Evolutionary conservation across 805 yeast species (phyloP), one percentile per base, ranked within the genome.

Genomic region (Cephaloascus albidus): DNA sequence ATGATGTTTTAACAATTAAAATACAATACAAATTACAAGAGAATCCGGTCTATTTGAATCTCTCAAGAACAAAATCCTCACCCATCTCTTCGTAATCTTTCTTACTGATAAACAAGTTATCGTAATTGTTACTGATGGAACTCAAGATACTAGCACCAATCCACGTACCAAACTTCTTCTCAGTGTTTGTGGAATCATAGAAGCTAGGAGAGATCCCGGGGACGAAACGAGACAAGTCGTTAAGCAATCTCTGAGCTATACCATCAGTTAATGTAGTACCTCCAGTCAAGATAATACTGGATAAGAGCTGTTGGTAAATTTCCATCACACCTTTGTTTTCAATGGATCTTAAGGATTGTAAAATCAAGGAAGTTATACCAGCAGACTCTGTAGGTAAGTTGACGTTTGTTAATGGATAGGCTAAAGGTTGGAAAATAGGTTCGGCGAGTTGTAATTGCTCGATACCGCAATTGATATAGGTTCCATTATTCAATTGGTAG

Each of bases 61-160:
- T 66, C 38, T 69, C 75, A 15, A 56, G 40, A n/a, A 70, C 57
- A 35, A 52, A 52, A 23, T 69, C 73, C 45, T 58, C 65, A 8
- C 87, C 87, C 42, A 68, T 65, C 53, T 81, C 87, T 43, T 73
- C 76, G 49, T 80, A 81, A 50, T 81, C 85, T 31, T 72, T 70
- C 51, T 73, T 78, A 33, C 81, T 68, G 28, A 81, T 63, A 60
- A 80, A 81, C 63, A 74, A 64, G 47, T 63, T 63, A 44, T 67
- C 71, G 42, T 61, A 56, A 39, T 69, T 78, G 41, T 77, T 79
- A 37, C 81, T 74, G 66, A 77, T 69, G 35, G 74, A 70, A 12
- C 83, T 78, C 47, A 81, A 66, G 45, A 78, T 78, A 41, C 80
- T 73, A 1, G 87, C 86, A n/a, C 88, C 88, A 23, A 79, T 60